Base-by-base conservation (phyloP, 768 basidiomycete genomes). In the Naganishia randhawae region DNA sequence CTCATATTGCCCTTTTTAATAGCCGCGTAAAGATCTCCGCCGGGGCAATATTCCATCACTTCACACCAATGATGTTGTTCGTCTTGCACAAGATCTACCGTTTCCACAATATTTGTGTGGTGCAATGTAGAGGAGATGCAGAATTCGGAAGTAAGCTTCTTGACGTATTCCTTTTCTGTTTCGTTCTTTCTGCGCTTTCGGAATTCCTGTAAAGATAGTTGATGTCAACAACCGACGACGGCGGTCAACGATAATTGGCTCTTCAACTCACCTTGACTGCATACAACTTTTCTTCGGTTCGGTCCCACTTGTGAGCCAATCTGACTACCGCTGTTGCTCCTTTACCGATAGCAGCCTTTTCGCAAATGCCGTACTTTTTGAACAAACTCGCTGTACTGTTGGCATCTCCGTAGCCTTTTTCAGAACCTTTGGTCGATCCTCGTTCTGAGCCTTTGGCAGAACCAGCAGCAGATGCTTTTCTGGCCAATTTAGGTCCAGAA, bases 21-120 rank as follows among this genome's bases (percentile, higher is more conserved):
- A 41, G 93, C 95, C 31, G 94, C 94, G 78, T 99, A 99, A 39
- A 99, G 84, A 82, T 99, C 95, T 1, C 95, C 95, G 50, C 96
- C 96, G 2, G 93, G 93, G 77, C 95, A 99, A 78, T 92, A 99
- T 80, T 98, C 96, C 95, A 99, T 98, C 52, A 99, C 95, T 80
- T 98, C 96, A 77, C 95, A 99, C 95, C 95, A 99, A 76, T 92
- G 88, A 71, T 91, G 88, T 71, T 83, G 86, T 81, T 99, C 95
- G 80, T 99, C 96, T 75, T 99, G 96, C n/a, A 99, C 90, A 68
- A 99, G 87, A 80, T 99, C 95, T 68, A 99, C 95, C 7, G 95
- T 99, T 83, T 98, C 94, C 77, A 98, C 94, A 74, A 98, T 86
- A 79, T 98, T 98, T 75, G 87, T 83, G 77, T 95, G 93, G 77